Evolutionary conservation across 306 rosid species (phyloP).

Genomic region (Medicago ruthenica): DNA sequence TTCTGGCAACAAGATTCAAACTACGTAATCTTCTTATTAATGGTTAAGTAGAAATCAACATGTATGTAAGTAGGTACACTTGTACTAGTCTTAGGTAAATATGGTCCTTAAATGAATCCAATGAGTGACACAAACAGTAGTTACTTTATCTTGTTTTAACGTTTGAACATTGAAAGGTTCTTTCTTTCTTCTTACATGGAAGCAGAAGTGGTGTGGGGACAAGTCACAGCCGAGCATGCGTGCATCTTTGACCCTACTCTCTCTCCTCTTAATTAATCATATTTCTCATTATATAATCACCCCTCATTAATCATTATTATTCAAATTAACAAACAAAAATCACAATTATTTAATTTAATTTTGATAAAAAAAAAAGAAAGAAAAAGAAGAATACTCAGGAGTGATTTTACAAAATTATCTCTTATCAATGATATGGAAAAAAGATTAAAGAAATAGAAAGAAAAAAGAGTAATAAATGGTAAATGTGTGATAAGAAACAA

Average conservation of each 20-base stretch:
- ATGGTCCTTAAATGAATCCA: neutral
- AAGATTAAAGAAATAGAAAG: no score
- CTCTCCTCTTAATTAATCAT: neutral
- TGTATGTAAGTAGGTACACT: no score
- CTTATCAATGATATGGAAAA: no score
- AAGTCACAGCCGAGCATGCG: slow-evolving; percentile 56
- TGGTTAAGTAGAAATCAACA: no score
- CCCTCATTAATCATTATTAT: neutral
- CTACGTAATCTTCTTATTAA: no score
- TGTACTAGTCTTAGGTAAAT: no score
- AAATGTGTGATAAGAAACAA: no score
- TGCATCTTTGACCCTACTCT: slow-evolving; percentile 58
- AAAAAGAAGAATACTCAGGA: no score
- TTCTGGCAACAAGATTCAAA: no score
- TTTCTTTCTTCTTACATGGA: neutral
- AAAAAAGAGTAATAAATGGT: no score
- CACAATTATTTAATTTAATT: neutral
- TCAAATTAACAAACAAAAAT: slow-evolving; percentile 19
- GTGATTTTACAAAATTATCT: no score
- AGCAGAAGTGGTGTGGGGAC: slow-evolving; percentile 47
- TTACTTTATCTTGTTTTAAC: neutral
- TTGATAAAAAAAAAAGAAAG: neutral
- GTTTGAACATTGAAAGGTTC: slow-evolving; percentile 11
- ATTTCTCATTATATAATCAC: neutral
- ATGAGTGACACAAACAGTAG: neutral